phyloP scores from a whole-genome alignment of 352 stramenopile species.

The Phytopythium mirpurense region DNA sequence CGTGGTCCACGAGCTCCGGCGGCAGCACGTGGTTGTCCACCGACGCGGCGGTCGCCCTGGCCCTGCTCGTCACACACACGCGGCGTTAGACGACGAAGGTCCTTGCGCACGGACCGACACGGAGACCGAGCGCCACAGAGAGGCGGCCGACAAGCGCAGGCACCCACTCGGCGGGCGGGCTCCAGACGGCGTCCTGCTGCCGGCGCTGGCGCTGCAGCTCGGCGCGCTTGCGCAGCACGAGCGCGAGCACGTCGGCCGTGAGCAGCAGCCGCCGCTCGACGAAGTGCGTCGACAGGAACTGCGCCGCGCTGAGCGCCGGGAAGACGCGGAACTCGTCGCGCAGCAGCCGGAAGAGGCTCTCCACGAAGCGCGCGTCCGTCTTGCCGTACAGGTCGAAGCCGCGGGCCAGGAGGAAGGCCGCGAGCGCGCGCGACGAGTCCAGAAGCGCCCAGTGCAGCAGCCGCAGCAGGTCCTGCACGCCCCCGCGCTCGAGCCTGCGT shows the following conservation, averaged over 20 bases:
- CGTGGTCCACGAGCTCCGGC: slow-evolving; percentile 14
- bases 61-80: too few species aligned
- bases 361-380: slow-evolving; percentile 73
- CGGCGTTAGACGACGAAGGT: too few species aligned
- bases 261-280: slow-evolving; percentile 53
- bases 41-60: slow-evolving; percentile 3
- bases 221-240: slow-evolving; percentile 42
- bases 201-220: slow-evolving; percentile 33
- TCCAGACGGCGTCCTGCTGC: slow-evolving; percentile 54
- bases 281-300: slow-evolving; percentile 65
- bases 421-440: slow-evolving; percentile 68
- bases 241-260: slow-evolving; percentile 41
- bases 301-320: slow-evolving; percentile 45
- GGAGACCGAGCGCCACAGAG: too few species aligned
- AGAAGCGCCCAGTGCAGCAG: slow-evolving; percentile 68
- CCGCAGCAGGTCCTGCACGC: slow-evolving; percentile 49
- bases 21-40: slow-evolving; percentile 48
- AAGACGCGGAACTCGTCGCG: slow-evolving; percentile 74
- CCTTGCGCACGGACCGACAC: too few species aligned
- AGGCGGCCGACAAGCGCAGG: too few species aligned
- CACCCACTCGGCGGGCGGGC: slow-evolving; percentile 24
- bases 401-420: slow-evolving; percentile 41
- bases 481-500: slow-evolving; percentile 23
- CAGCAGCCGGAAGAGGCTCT: slow-evolving; percentile 63
- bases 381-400: slow-evolving; percentile 75